Conservation (phyloP, 1,284 basidiomycete species). For the Tremellales sp. region DNA sequence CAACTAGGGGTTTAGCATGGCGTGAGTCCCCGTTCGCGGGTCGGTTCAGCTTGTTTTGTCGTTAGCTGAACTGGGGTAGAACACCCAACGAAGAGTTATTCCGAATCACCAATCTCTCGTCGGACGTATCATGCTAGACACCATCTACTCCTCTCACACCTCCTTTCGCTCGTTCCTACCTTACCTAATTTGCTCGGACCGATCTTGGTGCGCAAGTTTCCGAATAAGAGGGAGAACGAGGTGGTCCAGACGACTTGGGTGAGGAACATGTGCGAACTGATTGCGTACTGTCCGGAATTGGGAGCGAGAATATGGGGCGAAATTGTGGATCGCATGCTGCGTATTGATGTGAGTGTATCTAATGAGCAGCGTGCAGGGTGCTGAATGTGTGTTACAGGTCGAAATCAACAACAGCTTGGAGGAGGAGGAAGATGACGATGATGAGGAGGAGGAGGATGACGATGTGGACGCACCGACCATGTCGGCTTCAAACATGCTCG, state of each 20-base stretch:
- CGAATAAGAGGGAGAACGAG: constrained; percentile 85
- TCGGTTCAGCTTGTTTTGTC: not conserved
- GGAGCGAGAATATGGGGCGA: constrained; percentile 77
- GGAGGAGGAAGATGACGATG: constrained; percentile 61
- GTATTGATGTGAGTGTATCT: constrained; percentile 76
- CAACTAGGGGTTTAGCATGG: constrained; percentile 79
- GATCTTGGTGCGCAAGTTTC: constrained; percentile 77
- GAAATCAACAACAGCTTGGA: constrained; percentile 96
- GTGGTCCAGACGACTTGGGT: constrained; percentile 84
- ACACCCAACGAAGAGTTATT: constrained; percentile 8
- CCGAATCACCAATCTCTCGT: constrained; percentile 58
- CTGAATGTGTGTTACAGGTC: constrained; percentile 55
- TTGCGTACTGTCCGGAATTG: constrained; percentile 85
- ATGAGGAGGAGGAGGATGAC: constrained; percentile 52
- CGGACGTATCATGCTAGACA: constrained; percentile 79
- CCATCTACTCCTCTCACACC: constrained; percentile 76
- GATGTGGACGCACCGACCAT: constrained; percentile 12
- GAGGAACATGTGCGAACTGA: constrained; percentile 79
- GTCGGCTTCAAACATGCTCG: constrained; percentile 51
- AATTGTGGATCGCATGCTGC: constrained; percentile 84
- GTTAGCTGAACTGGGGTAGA: constrained; percentile 18
- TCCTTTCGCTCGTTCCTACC: constrained; percentile 85
- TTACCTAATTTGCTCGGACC: constrained; percentile 80
- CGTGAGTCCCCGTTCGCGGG: constrained; percentile 58
- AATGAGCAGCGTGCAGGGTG: not conserved